Base-by-base conservation (phyloP, 169 alveolate species). In the Cyclospora cayetanensis region DNA sequence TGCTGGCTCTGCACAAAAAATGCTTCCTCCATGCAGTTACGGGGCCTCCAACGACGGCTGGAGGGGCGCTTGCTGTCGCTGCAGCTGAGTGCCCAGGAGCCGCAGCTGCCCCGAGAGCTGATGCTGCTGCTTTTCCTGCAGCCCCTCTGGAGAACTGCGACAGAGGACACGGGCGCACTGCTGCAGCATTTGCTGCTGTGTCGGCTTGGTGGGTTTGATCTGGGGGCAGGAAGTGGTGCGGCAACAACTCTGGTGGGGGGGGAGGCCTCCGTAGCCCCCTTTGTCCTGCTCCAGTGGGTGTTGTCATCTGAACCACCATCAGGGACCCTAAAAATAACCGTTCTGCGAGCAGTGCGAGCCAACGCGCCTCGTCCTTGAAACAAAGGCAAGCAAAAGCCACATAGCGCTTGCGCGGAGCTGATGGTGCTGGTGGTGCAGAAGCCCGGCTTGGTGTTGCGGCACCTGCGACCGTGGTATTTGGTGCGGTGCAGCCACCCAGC, bases 131-230 rank as follows among this genome's bases (percentile, higher is more conserved):
- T 27, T 7, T 15, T 46, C 27, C 77, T 65, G 42, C 77, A 29
- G 77, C 39, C 35, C 29, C 80, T 43, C 83, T 35, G 4, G 83
- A 12, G 34, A 25, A 18, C 86, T 76, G 86, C 0, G 86, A 1
- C 4, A n/a, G 42, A 31, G 43, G 42, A 43, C 39, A 76, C 29
- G 86, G 68, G 86, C 86, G 43, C 35, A 41, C 1, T 20, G 86
- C 86, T 22, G 86, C 86, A 42, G 86, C 86, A 4, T 76, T 65
- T 76, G 87, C 85, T 74, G 85, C 85, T 74, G 85, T 63, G 25
- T 39, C 85, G 39, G 27, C 42, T 9, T 22, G 85, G 65, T 74
- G 63, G 70, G 2, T 25, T 68, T 41, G 63, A 41, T 43, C 63
- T 42, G 2, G 86, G 22, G 9, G 52, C 82, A 3, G 52, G 7